Base-by-base conservation (phyloP, 2,329 filamentous ascomycete genomes). In the Sporothrix luriei region DNA sequence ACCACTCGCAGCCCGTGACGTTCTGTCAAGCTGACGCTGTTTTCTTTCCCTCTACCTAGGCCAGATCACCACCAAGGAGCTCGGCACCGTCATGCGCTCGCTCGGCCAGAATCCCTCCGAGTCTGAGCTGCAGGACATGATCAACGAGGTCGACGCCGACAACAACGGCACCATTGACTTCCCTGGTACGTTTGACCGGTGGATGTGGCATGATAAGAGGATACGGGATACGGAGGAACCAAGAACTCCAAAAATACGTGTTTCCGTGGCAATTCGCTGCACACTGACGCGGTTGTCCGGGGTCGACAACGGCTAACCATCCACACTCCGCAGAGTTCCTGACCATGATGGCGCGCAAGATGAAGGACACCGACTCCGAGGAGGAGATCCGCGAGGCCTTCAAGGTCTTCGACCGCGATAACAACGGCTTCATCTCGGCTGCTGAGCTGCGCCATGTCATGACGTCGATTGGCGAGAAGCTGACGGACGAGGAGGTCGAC, bases 81-180 rank as follows among this genome's bases (percentile, higher is more conserved):
- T 95, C 76, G 92, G 92, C 75, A 95, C 92, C 68, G 92, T 95
- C 77, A 95, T 95, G 92, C 90, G 92, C 82, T 95, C 92, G 70
- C 87, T 95, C 71, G 92, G 92, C 77, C 92, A 95, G 82, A 95
- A 95, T 83, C 92, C 92, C 70, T 94, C 91, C 75, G 92, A 95
- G 84, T 93, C 91, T 72, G 92, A 95, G 82, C 84, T 95, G 74
- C 92, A 95, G 83, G 92, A 95, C 79, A 95, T 95, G 92, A 95
- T 95, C 84, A 94, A 95, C 82, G 92, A 95, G 84, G 92, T 95
- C 74, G 92, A 95, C 77, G 91, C 91, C 77, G 92, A 95, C 83
- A 95, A 94, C 87, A 95, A 94, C 78, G 92, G 92, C 82, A 95
- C 92, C 75, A 95, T 95, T 78, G 92, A 95, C 80, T 95, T 95